Evolutionary conservation across 2,329 filamentous ascomycete genomes (phyloP), one percentile per base, ranked within the genome.

Genomic region (Aphanoascus verrucosus): DNA sequence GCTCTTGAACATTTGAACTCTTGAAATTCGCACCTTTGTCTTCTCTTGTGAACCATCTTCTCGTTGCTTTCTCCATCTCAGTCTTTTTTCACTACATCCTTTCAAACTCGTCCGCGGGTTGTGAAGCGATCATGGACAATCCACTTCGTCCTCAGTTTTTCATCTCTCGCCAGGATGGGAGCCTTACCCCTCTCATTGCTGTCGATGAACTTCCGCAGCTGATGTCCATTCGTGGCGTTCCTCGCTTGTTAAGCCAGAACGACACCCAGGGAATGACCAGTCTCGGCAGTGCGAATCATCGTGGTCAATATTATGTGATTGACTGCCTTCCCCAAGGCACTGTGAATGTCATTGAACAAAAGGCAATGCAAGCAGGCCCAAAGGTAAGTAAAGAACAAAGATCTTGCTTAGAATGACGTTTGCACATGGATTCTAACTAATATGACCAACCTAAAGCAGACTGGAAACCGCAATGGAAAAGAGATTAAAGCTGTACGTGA

Each of bases 201-300:
- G 59, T 74, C 4, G 73, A 75, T 56, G 73, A 76, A 57, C 62
- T 76, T 1, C 72, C 72, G 2, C 20, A 61, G 1, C 58, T 62
- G 17, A 49, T 75, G 38, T 57, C 58, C 2, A 64, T 76, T 49
- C 63, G 62, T 31, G 69, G 67, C 11, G 62, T 70, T 14, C 61
- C 71, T 46, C 67, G 71, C 14, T 60, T 52, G 5, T 55, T 75
- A 9, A 61, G 59, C 41, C 55, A 64, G 8, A 61, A 61, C 32
- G 69, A 73, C 2, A 73, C 70, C 5, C 63, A 67, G 23, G 69
- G 69, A 41, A 74, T 74, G 72, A 70, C 63, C 9, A 68, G 69
- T 50, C 59, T 73, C 49, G 73, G 73, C 9, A 62, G 66, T 9
- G 59, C 65, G 19, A 49, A 52, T 37, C 52, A 62, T 40, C 66